Conservation (phyloP, 2,329 filamentous ascomycete species). For the Xylariaceae sp. region DNA sequence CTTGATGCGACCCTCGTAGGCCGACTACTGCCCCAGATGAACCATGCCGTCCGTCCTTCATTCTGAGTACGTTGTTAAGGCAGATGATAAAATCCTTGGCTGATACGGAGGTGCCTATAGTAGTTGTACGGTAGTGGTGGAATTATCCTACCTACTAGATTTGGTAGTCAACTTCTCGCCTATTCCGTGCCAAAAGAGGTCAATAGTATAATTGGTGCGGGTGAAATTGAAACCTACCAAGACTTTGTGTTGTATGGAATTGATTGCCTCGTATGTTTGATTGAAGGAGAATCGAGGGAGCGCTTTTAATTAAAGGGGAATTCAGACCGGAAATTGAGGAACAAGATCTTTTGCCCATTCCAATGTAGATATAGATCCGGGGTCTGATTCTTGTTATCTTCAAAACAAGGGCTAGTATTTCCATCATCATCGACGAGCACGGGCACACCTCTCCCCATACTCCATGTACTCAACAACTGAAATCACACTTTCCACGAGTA, state of each 20-base stretch:
- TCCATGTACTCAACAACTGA: too few relatives aligned
- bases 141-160: conserved; percentile 7
- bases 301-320: too few relatives aligned
- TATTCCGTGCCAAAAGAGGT: conserved; percentile 17
- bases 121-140: background rate
- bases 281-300: conserved; percentile 13
- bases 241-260: conserved; percentile 1
- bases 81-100: background rate
- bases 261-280: conserved; percentile 1
- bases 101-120: conserved; percentile 1
- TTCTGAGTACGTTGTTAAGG: background rate
- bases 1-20: background rate
- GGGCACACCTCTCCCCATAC: too few relatives aligned
- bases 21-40: background rate
- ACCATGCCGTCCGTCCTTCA: background rate
- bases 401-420: too few relatives aligned
- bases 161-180: background rate
- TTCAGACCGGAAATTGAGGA: too few relatives aligned
- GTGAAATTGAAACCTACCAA: conserved; percentile 8
- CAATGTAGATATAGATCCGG: background rate
- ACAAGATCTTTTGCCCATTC: too few relatives aligned
- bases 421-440: too few relatives aligned
- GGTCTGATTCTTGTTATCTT: background rate
- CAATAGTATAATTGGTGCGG: background rate
- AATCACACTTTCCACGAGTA: too few relatives aligned